phyloP scores from a whole-genome alignment of 2,329 filamentous ascomycete species.

The Exophiala sideris region DNA sequence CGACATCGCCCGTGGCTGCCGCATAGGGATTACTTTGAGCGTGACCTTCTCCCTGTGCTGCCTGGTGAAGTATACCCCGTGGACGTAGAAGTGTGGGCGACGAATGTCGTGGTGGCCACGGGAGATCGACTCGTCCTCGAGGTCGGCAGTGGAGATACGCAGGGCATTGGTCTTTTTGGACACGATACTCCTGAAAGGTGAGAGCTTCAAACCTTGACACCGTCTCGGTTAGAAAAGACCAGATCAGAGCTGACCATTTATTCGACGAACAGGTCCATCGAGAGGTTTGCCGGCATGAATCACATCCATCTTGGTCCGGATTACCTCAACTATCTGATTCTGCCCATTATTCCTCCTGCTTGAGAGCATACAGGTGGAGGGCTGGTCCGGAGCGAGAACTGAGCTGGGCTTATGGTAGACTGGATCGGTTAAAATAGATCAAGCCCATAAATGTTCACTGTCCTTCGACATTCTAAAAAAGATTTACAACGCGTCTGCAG shows the following conservation, averaged over 20 bases:
- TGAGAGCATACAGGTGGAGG: no score
- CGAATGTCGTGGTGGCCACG: constrained; percentile 36
- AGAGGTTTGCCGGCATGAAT: constrained; percentile 39
- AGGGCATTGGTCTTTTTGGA: constrained; percentile 49
- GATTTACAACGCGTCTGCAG: no score
- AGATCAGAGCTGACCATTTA: no score
- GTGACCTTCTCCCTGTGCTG: constrained; percentile 47
- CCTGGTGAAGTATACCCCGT: constrained; percentile 50
- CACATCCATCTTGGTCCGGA: constrained; percentile 47
- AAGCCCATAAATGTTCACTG: no score
- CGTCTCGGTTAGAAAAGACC: no score
- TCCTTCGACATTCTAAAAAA: no score
- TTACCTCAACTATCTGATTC: constrained; percentile 45
- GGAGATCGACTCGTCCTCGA: constrained; percentile 32
- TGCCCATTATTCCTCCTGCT: constrained; percentile 45
- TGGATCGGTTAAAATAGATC: no score
- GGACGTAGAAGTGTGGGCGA: constrained; percentile 44
- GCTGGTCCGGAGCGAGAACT: no score
- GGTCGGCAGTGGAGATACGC: constrained; percentile 46
- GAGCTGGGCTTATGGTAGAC: no score
- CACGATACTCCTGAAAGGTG: constrained; percentile 33
- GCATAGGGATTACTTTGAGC: constrained; percentile 50
- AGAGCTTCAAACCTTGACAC: no score
- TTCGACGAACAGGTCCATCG: no score
- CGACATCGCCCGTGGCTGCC: constrained; percentile 47